Evolutionary conservation across 2,329 filamentous ascomycete genomes (phyloP), one percentile per base, ranked within the genome.

Genomic region (Cladosporium sp.): DNA sequence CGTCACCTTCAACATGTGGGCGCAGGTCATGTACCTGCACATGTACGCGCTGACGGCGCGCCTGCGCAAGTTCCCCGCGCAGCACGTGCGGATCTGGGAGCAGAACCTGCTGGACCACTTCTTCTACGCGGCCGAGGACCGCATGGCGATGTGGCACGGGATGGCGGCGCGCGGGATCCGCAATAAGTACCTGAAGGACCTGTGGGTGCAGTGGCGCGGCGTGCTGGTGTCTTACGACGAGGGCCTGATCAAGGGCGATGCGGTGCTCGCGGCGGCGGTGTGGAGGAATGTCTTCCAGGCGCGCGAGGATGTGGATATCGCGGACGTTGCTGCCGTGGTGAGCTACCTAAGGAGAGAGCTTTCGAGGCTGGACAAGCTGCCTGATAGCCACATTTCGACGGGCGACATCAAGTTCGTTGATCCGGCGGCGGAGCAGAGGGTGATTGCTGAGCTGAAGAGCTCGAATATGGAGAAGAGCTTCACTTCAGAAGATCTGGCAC

Each of bases 261-360:
- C 91, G 16, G 86, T 91, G 65, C 83, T 95, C 16, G 91, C 89
- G 3, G 84, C 90, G 50, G 95, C 95, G 10, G 83, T 99, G 57
- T 99, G 95, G 95, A 86, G 95, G 74, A 98, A 98, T 78, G 76
- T 99, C 65, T 96, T 92, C 83, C 93, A 94, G 80, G 92, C 87
- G 26, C 82, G 81, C 55, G 82, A 86, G 66, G 83, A 89, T 64
- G 82, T 89, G 21, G 86, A 91, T 77, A 82, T 88, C 72, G 80
- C 80, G 58, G 83, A 84, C 71, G 74, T 91, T 65, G 88, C 87
- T 5, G 78, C 81, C 67, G 85, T 91, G 62, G 86, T 89, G 28
- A 84, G 81, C 37, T 91, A 88, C 75, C 83, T 91, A 78, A 81
- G 88, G 67, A 81, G 83, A 69, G 82, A 86, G 60, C 69, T 89